Base-by-base conservation (phyloP, 164 flowering plant species). In the Annona cherimola region DNA sequence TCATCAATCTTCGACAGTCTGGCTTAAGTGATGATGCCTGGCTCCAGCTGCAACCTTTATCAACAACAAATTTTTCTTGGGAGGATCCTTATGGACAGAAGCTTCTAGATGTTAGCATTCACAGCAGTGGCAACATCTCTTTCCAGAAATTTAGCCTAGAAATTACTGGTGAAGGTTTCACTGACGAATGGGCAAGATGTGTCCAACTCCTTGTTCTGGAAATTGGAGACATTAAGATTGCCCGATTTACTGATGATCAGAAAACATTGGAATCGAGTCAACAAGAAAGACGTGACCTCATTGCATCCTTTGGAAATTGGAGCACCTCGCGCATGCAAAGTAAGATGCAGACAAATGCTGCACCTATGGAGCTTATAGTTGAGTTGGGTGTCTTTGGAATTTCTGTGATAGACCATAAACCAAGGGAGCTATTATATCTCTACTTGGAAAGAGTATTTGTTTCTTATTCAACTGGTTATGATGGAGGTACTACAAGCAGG, bases 41-140 rank as follows among this genome's bases (percentile, higher is more conserved):
- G 91, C 79, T 86, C 75, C 77, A 55, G 57, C 74, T 95, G 76
- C 71, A 73, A 62, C 91, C 97, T 67, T 90, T 87, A 73, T 89
- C 97, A 55, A 87, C 96, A 7, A 82, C 84, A 77, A 88, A 79
- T 68, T 95, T 91, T 79, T 80, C 91, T 68, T 95, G 98, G 99
- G 94, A 91, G 67, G 89, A 93, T 82, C 98, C 98, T 18, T 91
- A 88, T 81, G 98, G 98, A n/a, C 83, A 84, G 71, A 90, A 77
- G 73, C 44, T 80, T 72, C 74, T 93, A 74, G 96, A 93, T 79
- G 83, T 84, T 55, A 78, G 82, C 76, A 76, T 91, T 72, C 75
- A 75, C 66, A 59, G 62, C 74, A 88, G 74, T n/a, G 57, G 42
- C 75, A 54, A 46, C 69, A 60, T 35, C 72, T 44, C 65, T 57